Percentiles rank a stretch among this genome's conserved stretches.
Evolutionary conservation across 176 grass and related monocot genomes (phyloP).

Genomic region (Eremochloa ophiuroides): DNA sequence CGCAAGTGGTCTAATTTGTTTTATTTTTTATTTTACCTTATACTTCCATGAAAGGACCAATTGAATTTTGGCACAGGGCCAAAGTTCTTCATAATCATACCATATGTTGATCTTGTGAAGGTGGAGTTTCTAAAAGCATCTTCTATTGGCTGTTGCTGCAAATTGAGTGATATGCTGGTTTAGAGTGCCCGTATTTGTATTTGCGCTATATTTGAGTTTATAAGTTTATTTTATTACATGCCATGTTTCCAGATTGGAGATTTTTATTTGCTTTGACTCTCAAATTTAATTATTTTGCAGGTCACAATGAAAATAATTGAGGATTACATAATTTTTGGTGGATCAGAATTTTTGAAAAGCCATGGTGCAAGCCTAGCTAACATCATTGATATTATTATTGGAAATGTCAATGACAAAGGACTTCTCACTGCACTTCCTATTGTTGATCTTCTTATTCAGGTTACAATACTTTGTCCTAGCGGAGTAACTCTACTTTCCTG

Average conservation of each 20-base stretch:
- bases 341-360: constrained; percentile 82
- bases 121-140: not conserved
- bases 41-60: not conserved
- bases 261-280: constrained; percentile 21
- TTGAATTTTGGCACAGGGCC: not conserved
- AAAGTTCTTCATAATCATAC: not conserved
- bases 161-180: not conserved
- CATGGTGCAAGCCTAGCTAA: constrained; percentile 71
- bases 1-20: not conserved
- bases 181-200: constrained; percentile 9
- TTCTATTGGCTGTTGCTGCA: not conserved
- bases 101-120: not conserved
- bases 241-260: not conserved
- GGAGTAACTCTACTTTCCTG: constrained; percentile 4
- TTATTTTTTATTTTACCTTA: not conserved
- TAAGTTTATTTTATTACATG: constrained; percentile 19
- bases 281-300: constrained; percentile 35
- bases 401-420: constrained; percentile 93
- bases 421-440: constrained; percentile 65
- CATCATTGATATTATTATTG: constrained; percentile 76
- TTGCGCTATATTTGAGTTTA: not conserved
- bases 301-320: constrained; percentile 76
- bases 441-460: constrained; percentile 93
- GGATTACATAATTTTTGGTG: constrained; percentile 89
- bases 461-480: constrained; percentile 31